Evolutionary conservation across 1,284 basidiomycete genomes (phyloP), one percentile per base, ranked within the genome.

Genomic region (Moesziomyces antarcticus): DNA sequence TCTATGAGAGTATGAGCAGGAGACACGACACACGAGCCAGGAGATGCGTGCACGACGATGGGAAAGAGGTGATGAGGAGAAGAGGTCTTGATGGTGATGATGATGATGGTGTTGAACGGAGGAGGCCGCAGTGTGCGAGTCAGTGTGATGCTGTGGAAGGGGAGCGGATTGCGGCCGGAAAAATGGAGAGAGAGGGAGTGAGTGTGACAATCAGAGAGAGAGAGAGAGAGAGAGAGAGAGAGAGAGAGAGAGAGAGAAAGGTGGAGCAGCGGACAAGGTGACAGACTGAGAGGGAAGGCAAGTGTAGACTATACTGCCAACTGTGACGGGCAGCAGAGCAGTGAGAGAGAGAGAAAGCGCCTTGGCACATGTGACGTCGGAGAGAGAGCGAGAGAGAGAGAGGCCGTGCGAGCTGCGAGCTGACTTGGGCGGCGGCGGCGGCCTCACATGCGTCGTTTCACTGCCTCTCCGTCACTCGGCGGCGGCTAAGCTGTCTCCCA

Each of bases 181-280:
- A 49, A 27, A 25, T 20, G 50, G 42, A 48, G 41, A 24, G 43
- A 45, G 52, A 46, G 43, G 33, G 27, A 9, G 37, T 21, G 42
- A 45, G 52, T n/a, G 43, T 90, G 75, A 83, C 90, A 14, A 89
- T 89, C 44, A 45, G 40, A 48, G 43, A 42, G 49, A 24, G 33
- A 54, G 49, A 52, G n/a, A n/a, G n/a, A n/a, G n/a, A n/a, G n/a
- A n/a, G n/a, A n/a, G n/a, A n/a, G n/a, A n/a, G n/a, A n/a, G n/a
- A n/a, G n/a, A n/a, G n/a, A n/a, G n/a, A n/a, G n/a, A n/a, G n/a
- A n/a, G n/a, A n/a, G n/a, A n/a, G n/a, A n/a, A n/a, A n/a, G n/a
- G n/a, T n/a, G n/a, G n/a, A n/a, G n/a, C n/a, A n/a, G n/a, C n/a
- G n/a, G n/a, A n/a, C n/a, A n/a, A n/a, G n/a, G 47, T 52, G 55